These are phyloP conservation scores for Suhomyces sp. DNA, from an alignment of 805 yeast species.

Conservation along the genomic window DNA sequence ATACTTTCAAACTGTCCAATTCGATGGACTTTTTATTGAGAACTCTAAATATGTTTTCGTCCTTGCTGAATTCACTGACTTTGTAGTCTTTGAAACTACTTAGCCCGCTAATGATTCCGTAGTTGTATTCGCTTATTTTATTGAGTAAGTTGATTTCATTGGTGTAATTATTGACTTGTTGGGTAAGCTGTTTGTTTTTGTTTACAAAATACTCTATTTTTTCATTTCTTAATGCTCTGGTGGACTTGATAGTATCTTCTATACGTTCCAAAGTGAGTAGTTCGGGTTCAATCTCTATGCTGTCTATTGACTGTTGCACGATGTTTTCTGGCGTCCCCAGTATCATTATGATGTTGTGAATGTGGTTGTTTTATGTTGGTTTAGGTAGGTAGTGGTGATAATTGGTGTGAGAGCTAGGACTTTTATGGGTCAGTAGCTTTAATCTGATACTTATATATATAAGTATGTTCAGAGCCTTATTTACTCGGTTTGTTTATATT, in stretches of 20 bases:
- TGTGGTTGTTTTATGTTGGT: not conserved
- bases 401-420: not conserved
- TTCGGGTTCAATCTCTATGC: conserved; percentile 53
- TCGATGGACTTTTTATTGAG: conserved; percentile 27
- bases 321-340: conserved; percentile 34
- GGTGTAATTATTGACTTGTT: conserved; percentile 5
- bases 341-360: conserved; percentile 14
- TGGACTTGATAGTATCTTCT: conserved; percentile 31
- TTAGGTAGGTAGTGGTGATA: not conserved
- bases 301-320: conserved; percentile 42
- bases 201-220: conserved; percentile 14
- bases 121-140: conserved; percentile 19
- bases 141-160: conserved; percentile 16
- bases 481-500: not conserved
- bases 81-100: conserved; percentile 20
- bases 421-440: not conserved
- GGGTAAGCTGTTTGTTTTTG: conserved; percentile 8
- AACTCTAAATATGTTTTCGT: conserved; percentile 24
- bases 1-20: conserved; percentile 46
- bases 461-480: not conserved
- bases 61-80: conserved; percentile 10
- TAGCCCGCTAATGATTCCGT: conserved; percentile 14
- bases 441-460: not conserved
- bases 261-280: conserved; percentile 44
- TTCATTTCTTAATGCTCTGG: conserved; percentile 26